Conservation (phyloP, 208 protist genomes). For the Crithidia brevicula region DNA sequence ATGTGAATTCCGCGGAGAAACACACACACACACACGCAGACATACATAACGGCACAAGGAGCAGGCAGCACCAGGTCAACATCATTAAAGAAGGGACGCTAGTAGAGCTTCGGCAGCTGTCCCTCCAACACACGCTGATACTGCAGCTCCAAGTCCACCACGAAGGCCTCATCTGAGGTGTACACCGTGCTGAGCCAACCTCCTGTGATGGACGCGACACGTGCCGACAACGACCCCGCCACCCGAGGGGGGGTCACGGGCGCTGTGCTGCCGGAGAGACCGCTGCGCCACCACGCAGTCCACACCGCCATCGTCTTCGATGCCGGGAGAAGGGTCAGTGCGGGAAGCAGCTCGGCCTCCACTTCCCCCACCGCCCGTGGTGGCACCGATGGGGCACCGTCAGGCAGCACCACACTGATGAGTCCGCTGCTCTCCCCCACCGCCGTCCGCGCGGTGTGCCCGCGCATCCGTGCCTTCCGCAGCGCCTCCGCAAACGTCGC, state of each 20-base stretch:
- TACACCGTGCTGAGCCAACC: slow-evolving; percentile 22
- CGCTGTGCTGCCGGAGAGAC: neutral
- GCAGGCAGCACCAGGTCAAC: no score
- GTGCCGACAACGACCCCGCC: slow-evolving; percentile 1
- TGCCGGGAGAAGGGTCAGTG: slow-evolving; percentile 19
- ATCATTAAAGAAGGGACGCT: neutral
- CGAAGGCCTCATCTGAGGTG: slow-evolving; percentile 6
- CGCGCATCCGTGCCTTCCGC: neutral
- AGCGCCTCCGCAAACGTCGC: slow-evolving; percentile 26
- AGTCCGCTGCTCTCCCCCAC: slow-evolving; percentile 25
- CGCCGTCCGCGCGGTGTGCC: neutral
- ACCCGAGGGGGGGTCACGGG: neutral
- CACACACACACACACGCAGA: no score
- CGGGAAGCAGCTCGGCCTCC: slow-evolving; percentile 29
- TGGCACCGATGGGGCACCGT: neutral
- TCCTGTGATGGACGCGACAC: slow-evolving; percentile 20
- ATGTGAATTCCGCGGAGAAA: no score
- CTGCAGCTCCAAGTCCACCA: slow-evolving; percentile 22
- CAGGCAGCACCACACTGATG: slow-evolving; percentile 21
- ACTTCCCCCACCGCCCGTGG: slow-evolving; percentile 11
- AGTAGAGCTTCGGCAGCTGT: neutral
- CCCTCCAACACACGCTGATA: slow-evolving; percentile 14
- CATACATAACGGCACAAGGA: no score
- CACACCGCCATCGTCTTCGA: slow-evolving; percentile 16
- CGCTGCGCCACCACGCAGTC: slow-evolving; percentile 29